Percentiles rank a stretch among this genome's conserved stretches.
Conservation (phyloP, 805 yeast species). For the Wickerhamomyces mucosus region DNA sequence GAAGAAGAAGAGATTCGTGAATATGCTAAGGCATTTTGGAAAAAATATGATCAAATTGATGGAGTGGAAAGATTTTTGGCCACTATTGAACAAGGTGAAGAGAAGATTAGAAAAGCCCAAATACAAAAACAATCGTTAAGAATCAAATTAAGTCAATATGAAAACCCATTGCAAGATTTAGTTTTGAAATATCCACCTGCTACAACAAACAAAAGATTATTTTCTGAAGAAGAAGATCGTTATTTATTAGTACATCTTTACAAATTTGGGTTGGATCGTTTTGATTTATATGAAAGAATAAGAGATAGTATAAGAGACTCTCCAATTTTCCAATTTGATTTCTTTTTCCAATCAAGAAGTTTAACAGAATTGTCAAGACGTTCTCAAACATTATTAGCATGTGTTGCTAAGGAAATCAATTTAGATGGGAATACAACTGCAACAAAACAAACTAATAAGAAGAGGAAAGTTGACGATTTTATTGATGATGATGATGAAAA, state of each 20-base stretch:
- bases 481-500: not conserved
- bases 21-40: constrained; percentile 80
- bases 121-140: constrained; percentile 74
- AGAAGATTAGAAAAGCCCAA: constrained; percentile 51
- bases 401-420: constrained; percentile 54
- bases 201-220: constrained; percentile 55
- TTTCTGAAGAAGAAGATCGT: constrained; percentile 85
- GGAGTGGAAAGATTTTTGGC: constrained; percentile 77
- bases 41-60: constrained; percentile 66
- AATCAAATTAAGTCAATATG: constrained; percentile 59
- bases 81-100: constrained; percentile 87
- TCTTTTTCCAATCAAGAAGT: constrained; percentile 74
- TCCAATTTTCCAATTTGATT: constrained; percentile 79
- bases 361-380: constrained; percentile 74
- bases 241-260: constrained; percentile 74
- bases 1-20: constrained; percentile 68
- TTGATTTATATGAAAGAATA: constrained; percentile 70
- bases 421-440: constrained; percentile 10
- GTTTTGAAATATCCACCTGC: constrained; percentile 64
- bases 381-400: constrained; percentile 65
- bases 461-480: not conserved
- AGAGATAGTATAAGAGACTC: constrained; percentile 65
- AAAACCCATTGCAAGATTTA: constrained; percentile 74
- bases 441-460: constrained; percentile 4
- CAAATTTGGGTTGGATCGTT: constrained; percentile 70